These are phyloP conservation scores for Verticillium dahliae DNA, from an alignment of 2,329 filamentous ascomycete genomes.

Conservation along the genomic window DNA sequence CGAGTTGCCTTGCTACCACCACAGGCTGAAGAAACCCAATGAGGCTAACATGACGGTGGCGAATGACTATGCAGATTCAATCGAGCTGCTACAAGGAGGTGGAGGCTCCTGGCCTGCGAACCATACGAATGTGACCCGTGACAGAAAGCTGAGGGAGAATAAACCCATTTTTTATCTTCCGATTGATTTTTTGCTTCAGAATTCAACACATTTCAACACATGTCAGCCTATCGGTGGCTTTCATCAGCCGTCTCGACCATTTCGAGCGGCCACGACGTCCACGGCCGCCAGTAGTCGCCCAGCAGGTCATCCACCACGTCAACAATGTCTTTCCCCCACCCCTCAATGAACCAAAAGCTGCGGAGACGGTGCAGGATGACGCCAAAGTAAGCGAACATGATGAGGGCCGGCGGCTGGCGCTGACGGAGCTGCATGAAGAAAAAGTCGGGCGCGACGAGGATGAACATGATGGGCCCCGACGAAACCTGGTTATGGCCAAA, in stretches of 20 bases:
- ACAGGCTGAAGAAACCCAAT: no score
- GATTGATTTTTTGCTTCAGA: no score
- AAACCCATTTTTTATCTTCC: no score
- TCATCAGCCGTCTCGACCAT: neutral
- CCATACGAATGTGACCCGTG: no score
- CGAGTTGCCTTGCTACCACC: no score
- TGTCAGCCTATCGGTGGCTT: no score
- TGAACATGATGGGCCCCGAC: conserved; percentile 12
- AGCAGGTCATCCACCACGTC: conserved; percentile 12
- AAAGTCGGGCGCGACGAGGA: conserved; percentile 9
- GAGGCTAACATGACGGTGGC: no score
- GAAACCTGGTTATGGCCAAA: conserved; percentile 12
- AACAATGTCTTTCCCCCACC: conserved; percentile 13
- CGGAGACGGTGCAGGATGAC: conserved; percentile 7
- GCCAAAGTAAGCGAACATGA: conserved; percentile 13
- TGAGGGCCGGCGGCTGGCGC: conserved; percentile 12
- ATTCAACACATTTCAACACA: no score
- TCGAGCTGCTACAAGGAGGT: no score
- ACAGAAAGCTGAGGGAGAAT: no score
- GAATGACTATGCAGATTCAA: no score
- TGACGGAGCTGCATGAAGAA: conserved; percentile 15
- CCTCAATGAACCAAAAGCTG: conserved; percentile 11
- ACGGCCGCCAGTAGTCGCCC: conserved; percentile 12
- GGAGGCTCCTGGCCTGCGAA: no score
- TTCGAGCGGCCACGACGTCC: conserved; percentile 8